These are phyloP conservation scores for Hypomyces perniciosus DNA, from an alignment of 2,329 filamentous ascomycete genomes.

Conservation along the genomic window DNA sequence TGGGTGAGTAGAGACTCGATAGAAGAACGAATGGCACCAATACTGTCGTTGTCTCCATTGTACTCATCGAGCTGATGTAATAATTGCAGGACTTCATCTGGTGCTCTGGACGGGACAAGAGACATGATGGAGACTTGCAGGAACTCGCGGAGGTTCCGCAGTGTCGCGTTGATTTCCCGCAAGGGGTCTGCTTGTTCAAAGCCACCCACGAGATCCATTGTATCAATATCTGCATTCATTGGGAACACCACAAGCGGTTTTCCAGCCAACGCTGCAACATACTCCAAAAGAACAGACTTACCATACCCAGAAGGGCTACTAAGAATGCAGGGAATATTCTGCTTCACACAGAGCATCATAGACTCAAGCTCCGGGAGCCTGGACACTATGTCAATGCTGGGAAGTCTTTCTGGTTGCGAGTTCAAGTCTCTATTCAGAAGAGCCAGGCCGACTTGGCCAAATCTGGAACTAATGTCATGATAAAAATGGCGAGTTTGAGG, in stretches of 20 bases:
- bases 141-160: constrained; percentile 44
- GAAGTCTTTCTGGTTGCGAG: constrained; percentile 46
- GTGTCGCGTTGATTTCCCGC: constrained; percentile 57
- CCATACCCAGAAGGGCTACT: constrained; percentile 81
- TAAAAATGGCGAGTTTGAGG: constrained; percentile 59
- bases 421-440: constrained; percentile 56
- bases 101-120: constrained; percentile 41
- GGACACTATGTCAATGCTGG: constrained; percentile 42
- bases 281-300: constrained; percentile 74
- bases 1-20: constrained; percentile 36
- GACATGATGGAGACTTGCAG: constrained; percentile 46
- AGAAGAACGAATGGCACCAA: constrained; percentile 32
- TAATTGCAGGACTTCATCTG: constrained; percentile 42
- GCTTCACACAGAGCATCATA: constrained; percentile 77
- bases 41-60: constrained; percentile 31
- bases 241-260: constrained; percentile 74
- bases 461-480: constrained; percentile 59
- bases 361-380: constrained; percentile 75
- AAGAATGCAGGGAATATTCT: constrained; percentile 83
- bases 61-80: constrained; percentile 43
- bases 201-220: constrained; percentile 93
- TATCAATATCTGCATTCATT: constrained; percentile 91
- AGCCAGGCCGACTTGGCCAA: constrained; percentile 77
- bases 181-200: constrained; percentile 90
- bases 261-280: constrained; percentile 74